Conservation (phyloP, 1,139 yeast genomes). For the Debaryomyces psychrophilus region DNA sequence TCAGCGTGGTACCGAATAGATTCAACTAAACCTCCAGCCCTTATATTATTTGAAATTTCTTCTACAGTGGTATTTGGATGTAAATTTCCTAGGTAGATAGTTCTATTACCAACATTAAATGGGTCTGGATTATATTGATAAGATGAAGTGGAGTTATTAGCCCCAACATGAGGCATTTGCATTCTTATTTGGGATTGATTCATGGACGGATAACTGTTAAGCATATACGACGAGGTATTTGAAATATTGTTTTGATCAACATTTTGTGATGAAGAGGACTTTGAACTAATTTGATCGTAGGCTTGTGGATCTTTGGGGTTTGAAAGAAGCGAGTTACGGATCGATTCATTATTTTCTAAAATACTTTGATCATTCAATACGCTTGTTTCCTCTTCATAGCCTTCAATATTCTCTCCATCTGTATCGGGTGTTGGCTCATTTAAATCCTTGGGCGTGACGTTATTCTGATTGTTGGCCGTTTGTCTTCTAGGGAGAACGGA, state of each 20-base stretch:
- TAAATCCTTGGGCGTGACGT: constrained; percentile 14
- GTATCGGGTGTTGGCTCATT: constrained; percentile 1
- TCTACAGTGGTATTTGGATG: constrained; percentile 51
- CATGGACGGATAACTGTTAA: constrained; percentile 5
- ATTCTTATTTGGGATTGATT: constrained; percentile 8
- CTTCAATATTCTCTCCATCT: constrained; percentile 13
- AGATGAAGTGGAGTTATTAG: constrained; percentile 7
- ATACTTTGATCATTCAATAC: constrained; percentile 7
- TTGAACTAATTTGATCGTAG: constrained; percentile 8
- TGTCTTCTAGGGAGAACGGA: not conserved
- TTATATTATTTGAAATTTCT: constrained; percentile 52
- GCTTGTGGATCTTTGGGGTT: not conserved
- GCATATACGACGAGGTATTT: constrained; percentile 9
- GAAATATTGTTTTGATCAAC: constrained; percentile 14
- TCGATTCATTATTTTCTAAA: constrained; percentile 14
- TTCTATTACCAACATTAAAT: constrained; percentile 40
- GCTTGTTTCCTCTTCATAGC: constrained; percentile 7
- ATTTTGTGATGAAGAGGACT: constrained; percentile 10
- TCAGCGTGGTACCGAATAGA: constrained; percentile 40
- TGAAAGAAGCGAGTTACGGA: constrained; percentile 9
- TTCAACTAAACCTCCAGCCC: constrained; percentile 54
- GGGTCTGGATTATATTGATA: constrained; percentile 23
- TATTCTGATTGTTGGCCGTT: not conserved
- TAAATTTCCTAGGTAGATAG: constrained; percentile 48
- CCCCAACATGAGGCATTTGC: constrained; percentile 5